Conservation (phyloP, 768 basidiomycete species). For the Phlebiopsis flavidoalba region DNA sequence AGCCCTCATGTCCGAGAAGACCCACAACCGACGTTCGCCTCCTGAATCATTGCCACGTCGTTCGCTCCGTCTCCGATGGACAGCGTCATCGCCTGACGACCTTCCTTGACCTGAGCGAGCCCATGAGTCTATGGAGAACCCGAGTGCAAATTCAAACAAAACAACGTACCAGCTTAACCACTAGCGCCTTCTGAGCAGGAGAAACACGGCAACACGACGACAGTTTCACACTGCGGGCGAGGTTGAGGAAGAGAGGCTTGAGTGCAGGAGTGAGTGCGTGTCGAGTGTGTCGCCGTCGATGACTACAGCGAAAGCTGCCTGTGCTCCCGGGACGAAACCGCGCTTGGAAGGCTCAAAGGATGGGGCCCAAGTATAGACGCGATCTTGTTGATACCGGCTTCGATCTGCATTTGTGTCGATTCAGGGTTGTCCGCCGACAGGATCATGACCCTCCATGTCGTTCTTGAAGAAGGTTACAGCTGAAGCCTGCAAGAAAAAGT, state of each 20-base stretch:
- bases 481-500: conserved; percentile 51
- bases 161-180: conserved; percentile 78
- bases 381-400: conserved; percentile 92
- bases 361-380: conserved; percentile 81
- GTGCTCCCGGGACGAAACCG: conserved; percentile 59
- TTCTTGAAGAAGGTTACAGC: conserved; percentile 91
- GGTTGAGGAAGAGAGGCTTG: conserved; percentile 83
- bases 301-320: conserved; percentile 86
- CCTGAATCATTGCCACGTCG: conserved; percentile 99
- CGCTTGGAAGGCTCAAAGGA: conserved; percentile 53
- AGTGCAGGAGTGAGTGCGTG: conserved; percentile 73
- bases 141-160: neutral
- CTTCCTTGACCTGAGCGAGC: conserved; percentile 78
- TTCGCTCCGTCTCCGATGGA: conserved; percentile 98
- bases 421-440: conserved; percentile 78
- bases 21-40: conserved; percentile 98
- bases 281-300: conserved; percentile 93
- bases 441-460: conserved; percentile 97
- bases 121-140: neutral
- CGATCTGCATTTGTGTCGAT: conserved; percentile 78
- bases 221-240: conserved; percentile 94
- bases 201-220: conserved; percentile 98
- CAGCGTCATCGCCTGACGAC: conserved; percentile 91
- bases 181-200: conserved; percentile 96
- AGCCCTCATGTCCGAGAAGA: conserved; percentile 89